Conservation (phyloP, 2,329 filamentous ascomycete species). For the Hypoxylon sp. region DNA sequence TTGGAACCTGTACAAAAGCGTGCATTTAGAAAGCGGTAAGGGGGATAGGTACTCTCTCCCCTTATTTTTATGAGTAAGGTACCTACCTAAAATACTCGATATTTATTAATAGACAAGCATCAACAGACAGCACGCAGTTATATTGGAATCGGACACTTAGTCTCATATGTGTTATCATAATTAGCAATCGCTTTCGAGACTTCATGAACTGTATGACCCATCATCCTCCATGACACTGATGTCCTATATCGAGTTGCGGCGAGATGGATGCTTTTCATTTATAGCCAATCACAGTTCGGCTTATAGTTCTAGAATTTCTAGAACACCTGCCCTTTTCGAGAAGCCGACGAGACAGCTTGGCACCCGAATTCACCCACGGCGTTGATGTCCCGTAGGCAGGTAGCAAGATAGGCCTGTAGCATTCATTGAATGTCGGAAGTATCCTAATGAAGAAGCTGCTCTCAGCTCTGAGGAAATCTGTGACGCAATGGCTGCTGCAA, state of each 20-base stretch:
- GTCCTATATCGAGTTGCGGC: not conserved
- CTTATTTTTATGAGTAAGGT: slow-evolving; percentile 3
- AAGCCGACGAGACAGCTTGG: slow-evolving; percentile 29
- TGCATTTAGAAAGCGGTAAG: not conserved
- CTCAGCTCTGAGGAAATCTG: slow-evolving; percentile 11
- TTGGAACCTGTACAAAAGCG: not conserved
- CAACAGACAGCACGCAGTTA: not conserved
- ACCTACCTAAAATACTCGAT: not conserved
- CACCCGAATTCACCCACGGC: slow-evolving; percentile 27
- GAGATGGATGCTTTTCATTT: not conserved
- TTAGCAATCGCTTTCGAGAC: not conserved
- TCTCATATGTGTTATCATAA: not conserved
- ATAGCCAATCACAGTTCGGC: slow-evolving; percentile 15
- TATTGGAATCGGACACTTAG: not conserved
- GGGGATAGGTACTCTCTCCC: slow-evolving; percentile 1
- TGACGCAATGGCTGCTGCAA: slow-evolving; percentile 21
- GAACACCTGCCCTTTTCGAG: slow-evolving; percentile 30
- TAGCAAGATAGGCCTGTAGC: slow-evolving; percentile 16
- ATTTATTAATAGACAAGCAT: not conserved
- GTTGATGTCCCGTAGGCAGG: slow-evolving; percentile 10
- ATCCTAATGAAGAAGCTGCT: slow-evolving; percentile 35
- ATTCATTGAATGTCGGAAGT: slow-evolving; percentile 8
- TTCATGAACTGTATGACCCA: too few species aligned
- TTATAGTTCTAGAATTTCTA: slow-evolving; percentile 18
- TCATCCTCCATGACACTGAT: not conserved